Conservation (phyloP, 306 rosid genomes). For the Sindora glabra region DNA sequence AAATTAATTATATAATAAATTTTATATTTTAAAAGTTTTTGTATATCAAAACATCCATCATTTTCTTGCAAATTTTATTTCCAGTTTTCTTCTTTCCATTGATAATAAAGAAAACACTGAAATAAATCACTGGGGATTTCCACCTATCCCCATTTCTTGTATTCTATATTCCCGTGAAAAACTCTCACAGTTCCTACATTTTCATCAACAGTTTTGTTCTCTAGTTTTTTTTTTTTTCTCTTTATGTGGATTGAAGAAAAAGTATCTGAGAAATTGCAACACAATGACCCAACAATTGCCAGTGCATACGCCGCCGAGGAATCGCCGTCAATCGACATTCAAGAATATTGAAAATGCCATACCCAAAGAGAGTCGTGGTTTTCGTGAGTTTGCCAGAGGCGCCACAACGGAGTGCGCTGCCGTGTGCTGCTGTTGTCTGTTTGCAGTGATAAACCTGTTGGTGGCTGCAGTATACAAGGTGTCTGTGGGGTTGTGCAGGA, state of each 20-base stretch:
- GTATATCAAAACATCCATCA: too few species aligned
- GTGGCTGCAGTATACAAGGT: conserved; percentile 43
- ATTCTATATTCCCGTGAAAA: neutral
- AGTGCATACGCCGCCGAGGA: conserved; percentile 5
- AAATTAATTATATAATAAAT: too few species aligned
- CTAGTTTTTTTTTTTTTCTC: neutral
- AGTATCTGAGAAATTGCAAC: neutral
- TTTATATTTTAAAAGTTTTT: too few species aligned
- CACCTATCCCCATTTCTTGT: too few species aligned
- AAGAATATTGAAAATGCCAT: neutral
- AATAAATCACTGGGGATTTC: conserved; percentile 7
- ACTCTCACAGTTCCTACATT: too few species aligned
- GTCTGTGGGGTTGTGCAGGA: conserved; percentile 40
- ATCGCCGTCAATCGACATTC: neutral
- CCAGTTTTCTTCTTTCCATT: neutral
- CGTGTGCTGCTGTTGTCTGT: conserved; percentile 75
- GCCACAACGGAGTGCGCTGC: conserved; percentile 74
- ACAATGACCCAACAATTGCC: conserved; percentile 19
- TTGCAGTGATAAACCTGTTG: conserved; percentile 42
- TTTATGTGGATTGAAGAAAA: neutral
- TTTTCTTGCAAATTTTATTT: too few species aligned
- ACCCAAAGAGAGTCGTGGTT: conserved; percentile 9
- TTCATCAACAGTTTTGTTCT: too few species aligned
- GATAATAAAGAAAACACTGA: neutral
- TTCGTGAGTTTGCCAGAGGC: conserved; percentile 55